A percentile compares a stretch with the other conserved stretches of the same genome.
Evolutionary conservation across 352 stramenopile genomes (phyloP).

Genomic region (Saprolegnia parasitica): DNA sequence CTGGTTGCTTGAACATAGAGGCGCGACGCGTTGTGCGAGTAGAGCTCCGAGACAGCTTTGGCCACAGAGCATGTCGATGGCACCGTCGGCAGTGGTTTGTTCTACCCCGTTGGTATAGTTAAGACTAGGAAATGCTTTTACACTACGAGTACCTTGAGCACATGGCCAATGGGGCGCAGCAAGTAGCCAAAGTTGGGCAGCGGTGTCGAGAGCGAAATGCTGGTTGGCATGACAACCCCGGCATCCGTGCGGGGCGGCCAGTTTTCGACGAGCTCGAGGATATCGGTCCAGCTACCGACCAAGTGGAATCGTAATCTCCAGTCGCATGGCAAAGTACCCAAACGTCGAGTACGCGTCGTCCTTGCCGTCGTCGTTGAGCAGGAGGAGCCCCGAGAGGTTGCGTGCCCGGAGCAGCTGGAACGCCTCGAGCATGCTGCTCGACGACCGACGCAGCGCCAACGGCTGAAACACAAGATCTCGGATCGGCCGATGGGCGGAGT

Average conservation of each 20-base stretch:
- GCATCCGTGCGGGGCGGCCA: constrained; percentile 8
- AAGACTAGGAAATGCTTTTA: too few relatives aligned
- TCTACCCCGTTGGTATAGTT: too few relatives aligned
- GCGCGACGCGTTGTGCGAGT: neutral
- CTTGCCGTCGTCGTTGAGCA: constrained; percentile 15
- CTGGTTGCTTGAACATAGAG: neutral
- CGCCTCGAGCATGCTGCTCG: constrained; percentile 15
- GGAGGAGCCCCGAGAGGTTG: constrained; percentile 5
- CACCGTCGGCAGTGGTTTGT: constrained; percentile 7
- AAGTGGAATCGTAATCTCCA: neutral
- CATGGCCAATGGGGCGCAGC: constrained; percentile 16
- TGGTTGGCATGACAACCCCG: neutral
- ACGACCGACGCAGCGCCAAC: neutral
- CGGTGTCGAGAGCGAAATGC: neutral
- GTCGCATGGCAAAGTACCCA: neutral
- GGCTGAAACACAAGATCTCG: constrained; percentile 1
- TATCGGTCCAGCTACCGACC: constrained; percentile 6
- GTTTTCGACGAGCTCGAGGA: constrained; percentile 21
- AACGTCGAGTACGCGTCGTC: constrained; percentile 15
- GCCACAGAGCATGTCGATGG: neutral
- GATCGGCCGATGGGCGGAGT: neutral
- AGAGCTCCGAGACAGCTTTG: constrained; percentile 7
- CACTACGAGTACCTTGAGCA: constrained; percentile 23
- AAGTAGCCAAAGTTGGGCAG: constrained; percentile 24
- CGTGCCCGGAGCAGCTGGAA: constrained; percentile 3